phyloP scores from a whole-genome alignment of 164 flowering plant genomes.

The Stephania yunnanensis region DNA sequence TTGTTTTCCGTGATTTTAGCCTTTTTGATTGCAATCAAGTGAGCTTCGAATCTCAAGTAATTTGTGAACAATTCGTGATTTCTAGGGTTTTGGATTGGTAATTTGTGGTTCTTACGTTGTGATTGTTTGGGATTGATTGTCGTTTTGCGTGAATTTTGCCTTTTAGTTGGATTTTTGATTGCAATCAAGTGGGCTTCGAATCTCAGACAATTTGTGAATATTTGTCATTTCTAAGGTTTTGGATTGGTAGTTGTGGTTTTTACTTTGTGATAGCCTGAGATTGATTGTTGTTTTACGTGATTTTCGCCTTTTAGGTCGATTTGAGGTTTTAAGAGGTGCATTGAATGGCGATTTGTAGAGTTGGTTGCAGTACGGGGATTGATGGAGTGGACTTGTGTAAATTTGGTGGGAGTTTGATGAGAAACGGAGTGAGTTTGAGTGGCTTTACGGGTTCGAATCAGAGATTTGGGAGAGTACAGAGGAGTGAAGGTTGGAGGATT shows the following conservation, averaged over 20 bases:
- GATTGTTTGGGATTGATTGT: background rate
- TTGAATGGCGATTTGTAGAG: conserved; percentile 56
- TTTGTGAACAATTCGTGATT: too few relatives aligned
- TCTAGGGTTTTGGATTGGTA: background rate
- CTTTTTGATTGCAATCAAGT: too few relatives aligned
- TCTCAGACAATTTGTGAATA: too few relatives aligned
- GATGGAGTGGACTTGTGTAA: conserved; percentile 23
- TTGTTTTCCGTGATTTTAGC: too few relatives aligned
- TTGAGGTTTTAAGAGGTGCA: conserved; percentile 7
- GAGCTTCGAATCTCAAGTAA: too few relatives aligned
- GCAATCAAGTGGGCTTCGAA: too few relatives aligned
- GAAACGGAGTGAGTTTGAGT: conserved; percentile 16
- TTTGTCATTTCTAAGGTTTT: background rate
- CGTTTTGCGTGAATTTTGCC: too few relatives aligned
- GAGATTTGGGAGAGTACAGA: background rate
- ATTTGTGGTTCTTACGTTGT: background rate
- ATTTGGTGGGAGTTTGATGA: conserved; percentile 29
- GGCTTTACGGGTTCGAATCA: conserved; percentile 6
- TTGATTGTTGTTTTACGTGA: background rate
- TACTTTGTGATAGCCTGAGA: too few relatives aligned
- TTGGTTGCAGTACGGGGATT: conserved; percentile 22
- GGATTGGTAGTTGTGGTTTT: background rate
- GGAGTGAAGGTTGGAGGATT: conserved; percentile 13
- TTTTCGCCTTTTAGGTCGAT: background rate
- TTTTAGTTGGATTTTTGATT: too few relatives aligned